Conservation (phyloP, 2,329 filamentous ascomycete genomes). For the Biscogniauxia mediterranea region DNA sequence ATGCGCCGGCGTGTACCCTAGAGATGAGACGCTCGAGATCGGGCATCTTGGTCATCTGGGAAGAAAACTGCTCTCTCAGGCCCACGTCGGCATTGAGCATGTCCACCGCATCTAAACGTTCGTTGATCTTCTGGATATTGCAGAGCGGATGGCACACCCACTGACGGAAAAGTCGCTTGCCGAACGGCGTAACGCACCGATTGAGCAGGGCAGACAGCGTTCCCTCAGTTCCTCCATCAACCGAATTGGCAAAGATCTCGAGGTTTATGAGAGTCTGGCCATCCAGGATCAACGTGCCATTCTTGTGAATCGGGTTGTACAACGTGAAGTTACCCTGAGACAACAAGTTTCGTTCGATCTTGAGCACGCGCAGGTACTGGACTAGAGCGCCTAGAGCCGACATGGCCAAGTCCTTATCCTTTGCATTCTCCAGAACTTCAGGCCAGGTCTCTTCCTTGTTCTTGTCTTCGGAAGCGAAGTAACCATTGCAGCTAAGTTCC, state of each 20-base stretch:
- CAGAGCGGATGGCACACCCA: constrained; percentile 97
- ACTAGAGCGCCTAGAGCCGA: constrained; percentile 87
- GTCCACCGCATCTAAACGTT: constrained; percentile 86
- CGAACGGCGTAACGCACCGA: constrained; percentile 92
- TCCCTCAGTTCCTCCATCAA: constrained; percentile 79
- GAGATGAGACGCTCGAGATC: constrained; percentile 94
- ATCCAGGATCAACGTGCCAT: constrained; percentile 88
- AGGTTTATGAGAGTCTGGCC: constrained; percentile 96
- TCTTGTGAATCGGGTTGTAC: constrained; percentile 89
- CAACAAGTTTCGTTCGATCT: constrained; percentile 83
- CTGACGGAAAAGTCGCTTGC: constrained; percentile 91
- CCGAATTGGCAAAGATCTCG: constrained; percentile 93
- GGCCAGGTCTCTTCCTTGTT: constrained; percentile 68
- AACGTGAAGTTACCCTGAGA: constrained; percentile 87
- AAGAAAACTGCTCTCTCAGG: constrained; percentile 82
- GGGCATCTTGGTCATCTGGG: constrained; percentile 85
- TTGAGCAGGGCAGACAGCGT: constrained; percentile 91
- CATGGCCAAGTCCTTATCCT: constrained; percentile 79
- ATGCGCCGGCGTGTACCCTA: constrained; percentile 87
- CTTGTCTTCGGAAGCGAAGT: constrained; percentile 64
- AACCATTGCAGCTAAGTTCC: constrained; percentile 76
- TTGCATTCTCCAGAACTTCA: constrained; percentile 65
- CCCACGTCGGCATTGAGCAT: constrained; percentile 80
- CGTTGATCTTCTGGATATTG: constrained; percentile 84
- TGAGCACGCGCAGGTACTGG: constrained; percentile 81